These are phyloP conservation scores for Stachybotrys chlorohalonatus DNA, from an alignment of 2,329 filamentous ascomycete species.

Conservation along the genomic window DNA sequence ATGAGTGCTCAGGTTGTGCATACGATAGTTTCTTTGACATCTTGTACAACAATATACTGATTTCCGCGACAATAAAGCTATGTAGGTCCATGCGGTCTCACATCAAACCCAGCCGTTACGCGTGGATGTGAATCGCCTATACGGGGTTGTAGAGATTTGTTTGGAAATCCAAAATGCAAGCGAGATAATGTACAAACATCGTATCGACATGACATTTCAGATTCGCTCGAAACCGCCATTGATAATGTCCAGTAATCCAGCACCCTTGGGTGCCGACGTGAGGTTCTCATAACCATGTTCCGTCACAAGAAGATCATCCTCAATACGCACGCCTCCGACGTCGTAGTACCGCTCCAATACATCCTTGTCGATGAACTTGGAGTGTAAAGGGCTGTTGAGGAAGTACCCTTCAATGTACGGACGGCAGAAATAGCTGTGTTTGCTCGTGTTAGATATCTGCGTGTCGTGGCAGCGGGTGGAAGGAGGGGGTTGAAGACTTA, in stretches of 20 bases:
- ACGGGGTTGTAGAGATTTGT: no score
- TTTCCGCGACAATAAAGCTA: no score
- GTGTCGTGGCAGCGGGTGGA: no score
- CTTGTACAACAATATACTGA: no score
- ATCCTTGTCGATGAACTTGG: slow-evolving; percentile 54
- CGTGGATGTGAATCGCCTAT: no score
- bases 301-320: slow-evolving; percentile 82
- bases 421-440: slow-evolving; percentile 59
- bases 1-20: no score
- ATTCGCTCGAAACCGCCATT: slow-evolving; percentile 25
- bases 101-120: no score
- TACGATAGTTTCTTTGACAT: no score
- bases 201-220: slow-evolving; percentile 2
- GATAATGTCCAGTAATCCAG: slow-evolving; percentile 58
- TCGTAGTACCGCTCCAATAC: slow-evolving; percentile 61
- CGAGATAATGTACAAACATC: not conserved
- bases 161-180: not conserved
- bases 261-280: slow-evolving; percentile 68
- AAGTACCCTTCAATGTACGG: slow-evolving; percentile 65
- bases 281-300: slow-evolving; percentile 73
- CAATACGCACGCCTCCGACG: slow-evolving; percentile 85
- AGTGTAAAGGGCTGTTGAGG: slow-evolving; percentile 47
- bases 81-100: no score
- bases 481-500: slow-evolving; percentile 21
- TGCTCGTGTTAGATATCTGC: no score